Evolutionary conservation across 352 stramenopile genomes (phyloP).

Genomic region (Discostella stelligera): DNA sequence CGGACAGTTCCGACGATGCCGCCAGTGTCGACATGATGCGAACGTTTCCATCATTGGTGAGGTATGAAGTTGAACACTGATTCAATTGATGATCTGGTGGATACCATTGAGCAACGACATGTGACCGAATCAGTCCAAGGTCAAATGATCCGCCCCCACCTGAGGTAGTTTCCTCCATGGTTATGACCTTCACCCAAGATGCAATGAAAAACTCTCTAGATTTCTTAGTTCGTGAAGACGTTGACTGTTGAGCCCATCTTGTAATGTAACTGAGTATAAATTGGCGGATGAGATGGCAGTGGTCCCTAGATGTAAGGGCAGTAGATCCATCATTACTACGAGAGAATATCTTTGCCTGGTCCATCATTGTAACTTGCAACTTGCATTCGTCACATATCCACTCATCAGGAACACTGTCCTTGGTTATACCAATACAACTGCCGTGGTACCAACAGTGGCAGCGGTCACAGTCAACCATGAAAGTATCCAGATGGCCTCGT

Average conservation of each 20-base stretch:
- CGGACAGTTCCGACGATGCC: constrained; percentile 55
- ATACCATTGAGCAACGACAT: constrained; percentile 49
- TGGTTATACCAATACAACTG: constrained; percentile 70
- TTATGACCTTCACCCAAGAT: constrained; percentile 61
- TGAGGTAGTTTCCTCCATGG: constrained; percentile 20
- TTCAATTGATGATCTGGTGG: constrained; percentile 32
- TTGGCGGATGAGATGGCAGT: constrained; percentile 61
- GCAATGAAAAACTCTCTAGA: constrained; percentile 57
- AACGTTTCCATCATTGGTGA: constrained; percentile 70
- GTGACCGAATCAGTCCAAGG: constrained; percentile 39
- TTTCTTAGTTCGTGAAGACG: constrained; percentile 33
- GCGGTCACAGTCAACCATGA: constrained; percentile 77
- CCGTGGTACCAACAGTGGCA: constrained; percentile 78
- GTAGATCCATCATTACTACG: constrained; percentile 12
- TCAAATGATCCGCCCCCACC: constrained; percentile 36
- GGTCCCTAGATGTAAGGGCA: constrained; percentile 42
- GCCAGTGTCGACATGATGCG: constrained; percentile 67
- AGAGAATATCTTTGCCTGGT: constrained; percentile 58
- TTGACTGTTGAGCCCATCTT: constrained; percentile 24
- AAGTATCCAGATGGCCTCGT: constrained; percentile 54
- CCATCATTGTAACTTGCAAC: constrained; percentile 54
- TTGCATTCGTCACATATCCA: constrained; percentile 82
- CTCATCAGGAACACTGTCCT: constrained; percentile 62
- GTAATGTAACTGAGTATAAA: constrained; percentile 60
- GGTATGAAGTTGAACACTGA: constrained; percentile 31